These are phyloP conservation scores for Entomortierella beljakovae DNA, from an alignment of 192 early-diverging fungal genomes.

Conservation along the genomic window DNA sequence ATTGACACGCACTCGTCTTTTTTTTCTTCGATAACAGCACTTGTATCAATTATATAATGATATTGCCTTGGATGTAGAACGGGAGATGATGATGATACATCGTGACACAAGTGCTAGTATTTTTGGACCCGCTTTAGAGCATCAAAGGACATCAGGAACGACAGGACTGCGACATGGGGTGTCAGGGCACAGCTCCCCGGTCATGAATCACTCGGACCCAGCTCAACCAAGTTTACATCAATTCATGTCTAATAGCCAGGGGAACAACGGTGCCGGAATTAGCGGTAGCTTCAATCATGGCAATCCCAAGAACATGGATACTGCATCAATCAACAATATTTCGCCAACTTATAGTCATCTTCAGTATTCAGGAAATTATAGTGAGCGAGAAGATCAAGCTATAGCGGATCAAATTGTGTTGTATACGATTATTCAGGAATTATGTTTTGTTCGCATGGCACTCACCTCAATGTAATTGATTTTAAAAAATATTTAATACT, in stretches of 20 bases:
- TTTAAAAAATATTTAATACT: not conserved
- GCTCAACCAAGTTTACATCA: conserved; percentile 23
- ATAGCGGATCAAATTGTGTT: conserved; percentile 45
- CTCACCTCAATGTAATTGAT: conserved; percentile 45
- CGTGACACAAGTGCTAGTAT: conserved; percentile 11
- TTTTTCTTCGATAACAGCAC: conserved; percentile 15
- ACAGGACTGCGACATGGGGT: not conserved
- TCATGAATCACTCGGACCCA: conserved; percentile 10
- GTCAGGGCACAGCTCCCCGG: conserved; percentile 28
- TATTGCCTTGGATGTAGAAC: conserved; percentile 24
- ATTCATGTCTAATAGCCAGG: not conserved
- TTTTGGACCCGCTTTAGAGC: not conserved
- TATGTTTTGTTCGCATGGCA: conserved; percentile 35
- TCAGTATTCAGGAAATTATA: not conserved
- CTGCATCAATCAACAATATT: conserved; percentile 12
- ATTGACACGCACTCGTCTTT: too few relatives aligned
- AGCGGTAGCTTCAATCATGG: not conserved
- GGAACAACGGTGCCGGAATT: not conserved
- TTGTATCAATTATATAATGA: conserved; percentile 45
- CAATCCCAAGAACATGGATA: not conserved
- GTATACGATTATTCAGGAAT: conserved; percentile 41
- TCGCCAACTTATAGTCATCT: conserved; percentile 15
- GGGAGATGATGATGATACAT: conserved; percentile 11
- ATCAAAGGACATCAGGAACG: not conserved
- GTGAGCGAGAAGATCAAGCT: conserved; percentile 9